Percentiles rank a stretch among this genome's conserved stretches.
Conservation (phyloP, 2,329 filamentous ascomycete species). For the Ascocoryne sarcoides region DNA sequence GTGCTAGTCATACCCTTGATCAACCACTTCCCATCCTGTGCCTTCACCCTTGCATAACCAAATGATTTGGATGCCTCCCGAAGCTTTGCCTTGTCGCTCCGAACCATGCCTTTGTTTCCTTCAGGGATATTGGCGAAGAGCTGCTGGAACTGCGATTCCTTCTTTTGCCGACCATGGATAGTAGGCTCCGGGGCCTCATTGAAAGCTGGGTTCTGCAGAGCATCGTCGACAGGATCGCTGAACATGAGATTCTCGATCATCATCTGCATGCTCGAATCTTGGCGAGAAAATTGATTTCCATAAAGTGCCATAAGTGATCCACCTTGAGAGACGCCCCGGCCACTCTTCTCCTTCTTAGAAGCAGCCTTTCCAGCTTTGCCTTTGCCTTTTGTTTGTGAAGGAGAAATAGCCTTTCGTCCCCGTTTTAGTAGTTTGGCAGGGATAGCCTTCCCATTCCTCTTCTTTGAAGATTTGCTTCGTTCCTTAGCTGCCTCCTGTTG, state of each 20-base stretch:
- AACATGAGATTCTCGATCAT: conserved; percentile 16
- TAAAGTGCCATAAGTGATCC: too few species aligned
- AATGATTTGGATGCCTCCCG: conserved; percentile 34
- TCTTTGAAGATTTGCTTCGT: conserved; percentile 14
- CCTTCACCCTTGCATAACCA: conserved; percentile 30
- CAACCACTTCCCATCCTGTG: conserved; percentile 31
- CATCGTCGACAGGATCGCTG: conserved; percentile 18
- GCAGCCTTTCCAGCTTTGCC: conserved; percentile 2
- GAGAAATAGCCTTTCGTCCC: background rate
- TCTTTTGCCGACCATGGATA: conserved; percentile 13
- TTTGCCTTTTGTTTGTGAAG: conserved; percentile 2
- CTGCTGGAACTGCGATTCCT: conserved; percentile 19
- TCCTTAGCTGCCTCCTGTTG: conserved; percentile 14
- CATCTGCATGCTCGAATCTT: too few species aligned
- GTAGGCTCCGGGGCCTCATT: conserved; percentile 12
- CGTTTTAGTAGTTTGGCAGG: background rate
- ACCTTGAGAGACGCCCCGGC: too few species aligned
- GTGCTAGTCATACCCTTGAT: conserved; percentile 39
- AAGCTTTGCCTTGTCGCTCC: conserved; percentile 31
- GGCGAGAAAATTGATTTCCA: too few species aligned
- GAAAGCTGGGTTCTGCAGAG: conserved; percentile 16
- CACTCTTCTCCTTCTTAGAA: conserved; percentile 4
- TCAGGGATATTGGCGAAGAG: conserved; percentile 22
- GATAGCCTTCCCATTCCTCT: conserved; percentile 6
- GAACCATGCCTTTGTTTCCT: conserved; percentile 6